Evolutionary conservation across 2,329 filamentous ascomycete species (phyloP).

Genomic region (Passalora sequoiae): DNA sequence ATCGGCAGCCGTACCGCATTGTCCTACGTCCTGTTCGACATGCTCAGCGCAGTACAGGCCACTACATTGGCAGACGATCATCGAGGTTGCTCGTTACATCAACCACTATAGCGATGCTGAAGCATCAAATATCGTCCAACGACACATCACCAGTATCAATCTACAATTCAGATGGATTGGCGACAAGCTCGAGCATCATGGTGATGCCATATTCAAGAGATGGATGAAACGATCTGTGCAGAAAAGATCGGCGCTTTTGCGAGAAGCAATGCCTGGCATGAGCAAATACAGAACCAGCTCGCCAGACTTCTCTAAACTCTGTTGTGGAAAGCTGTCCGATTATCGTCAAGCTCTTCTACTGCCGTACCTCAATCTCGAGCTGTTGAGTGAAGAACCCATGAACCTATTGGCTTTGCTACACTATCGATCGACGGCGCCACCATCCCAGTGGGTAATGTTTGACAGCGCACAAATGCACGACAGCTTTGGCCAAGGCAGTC

Average conservation of each 20-base stretch:
- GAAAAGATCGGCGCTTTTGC: not conserved
- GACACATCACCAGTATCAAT: not conserved
- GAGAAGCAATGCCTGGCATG: not conserved
- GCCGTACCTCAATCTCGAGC: slow-evolving; percentile 17
- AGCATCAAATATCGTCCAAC: not conserved
- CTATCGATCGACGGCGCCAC: slow-evolving; percentile 4
- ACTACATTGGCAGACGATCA: not conserved
- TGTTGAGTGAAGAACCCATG: slow-evolving; percentile 12
- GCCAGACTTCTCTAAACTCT: not conserved
- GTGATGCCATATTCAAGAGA: not conserved
- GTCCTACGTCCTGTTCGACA: not conserved
- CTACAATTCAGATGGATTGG: not conserved
- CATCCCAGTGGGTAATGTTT: slow-evolving; percentile 12
- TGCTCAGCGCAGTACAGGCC: not conserved
- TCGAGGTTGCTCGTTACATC: not conserved
- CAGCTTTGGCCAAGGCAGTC: slow-evolving; percentile 2
- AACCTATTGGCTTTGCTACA: slow-evolving; percentile 15
- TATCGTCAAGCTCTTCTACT: slow-evolving; percentile 3
- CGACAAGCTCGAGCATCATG: not conserved
- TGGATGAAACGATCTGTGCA: not conserved
- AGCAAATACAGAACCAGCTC: not conserved
- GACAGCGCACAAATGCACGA: slow-evolving; percentile 9
- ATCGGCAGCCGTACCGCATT: not conserved
- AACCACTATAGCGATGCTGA: not conserved
- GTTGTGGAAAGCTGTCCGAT: not conserved